phyloP scores from a whole-genome alignment of 345 rosid species.

The Syzygium aqueum region DNA sequence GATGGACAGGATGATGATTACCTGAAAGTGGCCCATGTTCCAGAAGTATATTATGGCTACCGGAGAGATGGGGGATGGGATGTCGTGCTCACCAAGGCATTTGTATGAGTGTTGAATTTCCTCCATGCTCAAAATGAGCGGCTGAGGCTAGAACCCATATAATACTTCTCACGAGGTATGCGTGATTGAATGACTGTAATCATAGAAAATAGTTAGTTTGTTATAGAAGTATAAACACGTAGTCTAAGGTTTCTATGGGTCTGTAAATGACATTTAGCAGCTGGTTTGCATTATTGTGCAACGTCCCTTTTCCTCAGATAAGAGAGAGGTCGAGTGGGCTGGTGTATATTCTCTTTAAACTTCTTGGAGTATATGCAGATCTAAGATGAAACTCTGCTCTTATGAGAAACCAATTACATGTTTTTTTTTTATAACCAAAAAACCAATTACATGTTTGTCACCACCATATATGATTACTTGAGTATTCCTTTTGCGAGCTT shows the following conservation, averaged over 20 bases:
- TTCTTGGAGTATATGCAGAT: too few relatives aligned
- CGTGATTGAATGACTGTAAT: neutral
- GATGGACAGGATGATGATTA: constrained; percentile 5
- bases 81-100: constrained; percentile 3
- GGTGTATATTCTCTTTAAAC: too few relatives aligned
- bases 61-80: constrained; percentile 23
- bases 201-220: neutral
- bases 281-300: too few relatives aligned
- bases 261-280: too few relatives aligned
- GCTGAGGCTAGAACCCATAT: neutral
- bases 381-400: too few relatives aligned
- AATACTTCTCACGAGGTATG: neutral
- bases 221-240: too few relatives aligned
- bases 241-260: too few relatives aligned
- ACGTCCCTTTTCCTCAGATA: too few relatives aligned
- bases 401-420: neutral
- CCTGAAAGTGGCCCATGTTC: constrained; percentile 11
- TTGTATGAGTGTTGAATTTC: constrained; percentile 4
- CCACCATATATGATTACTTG: neutral
- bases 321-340: too few relatives aligned
- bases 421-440: neutral
- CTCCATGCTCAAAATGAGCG: constrained; percentile 5
- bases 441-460: neutral
- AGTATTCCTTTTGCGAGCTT: neutral
- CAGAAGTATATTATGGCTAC: constrained; percentile 17